Evolutionary conservation across 2,329 filamentous ascomycete genomes (phyloP).

Genomic region (Botrytis tulipae): DNA sequence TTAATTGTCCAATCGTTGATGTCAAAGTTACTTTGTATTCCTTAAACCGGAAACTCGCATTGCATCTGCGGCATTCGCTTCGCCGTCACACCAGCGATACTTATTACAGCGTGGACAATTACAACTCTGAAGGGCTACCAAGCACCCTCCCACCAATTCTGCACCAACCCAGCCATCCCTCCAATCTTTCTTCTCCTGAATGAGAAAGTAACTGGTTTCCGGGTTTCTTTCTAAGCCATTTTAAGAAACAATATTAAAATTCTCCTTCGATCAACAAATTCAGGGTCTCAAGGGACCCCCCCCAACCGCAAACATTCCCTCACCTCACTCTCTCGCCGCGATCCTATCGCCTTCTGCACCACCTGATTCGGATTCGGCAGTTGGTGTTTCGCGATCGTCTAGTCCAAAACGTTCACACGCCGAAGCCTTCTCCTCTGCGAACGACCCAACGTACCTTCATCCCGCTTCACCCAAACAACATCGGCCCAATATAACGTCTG

Average conservation of each 20-base stretch:
- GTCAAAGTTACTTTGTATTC: slow-evolving; percentile 18
- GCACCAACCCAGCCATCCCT: slow-evolving; percentile 18
- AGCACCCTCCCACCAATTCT: slow-evolving; percentile 13
- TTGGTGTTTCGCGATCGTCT: slow-evolving; percentile 32
- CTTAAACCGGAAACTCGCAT: slow-evolving; percentile 21
- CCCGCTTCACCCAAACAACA: slow-evolving; percentile 35
- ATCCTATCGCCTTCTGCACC: slow-evolving; percentile 39
- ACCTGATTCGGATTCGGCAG: slow-evolving; percentile 27
- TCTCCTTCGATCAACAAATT: neutral
- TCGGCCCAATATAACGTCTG: slow-evolving; percentile 31
- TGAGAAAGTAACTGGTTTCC: slow-evolving; percentile 15
- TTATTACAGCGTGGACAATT: slow-evolving; percentile 18
- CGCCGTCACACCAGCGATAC: slow-evolving; percentile 12
- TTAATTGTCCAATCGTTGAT: slow-evolving; percentile 18
- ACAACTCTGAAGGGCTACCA: slow-evolving; percentile 7
- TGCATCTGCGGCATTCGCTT: slow-evolving; percentile 21
- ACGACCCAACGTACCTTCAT: slow-evolving; percentile 35
- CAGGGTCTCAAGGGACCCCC: slow-evolving; percentile 33
- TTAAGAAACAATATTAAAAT: slow-evolving; percentile 12
- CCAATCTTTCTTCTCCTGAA: slow-evolving; percentile 12
- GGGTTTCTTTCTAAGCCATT: slow-evolving; percentile 14
- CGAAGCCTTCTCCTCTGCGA: slow-evolving; percentile 36
- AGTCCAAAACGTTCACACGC: slow-evolving; percentile 39
- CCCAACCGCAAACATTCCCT: slow-evolving; percentile 40
- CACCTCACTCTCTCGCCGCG: slow-evolving; percentile 40